Evolutionary conservation across 2,329 filamentous ascomycete species (phyloP), one percentile per base, ranked within the genome.

Genomic region (Hypoxylon sp.): DNA sequence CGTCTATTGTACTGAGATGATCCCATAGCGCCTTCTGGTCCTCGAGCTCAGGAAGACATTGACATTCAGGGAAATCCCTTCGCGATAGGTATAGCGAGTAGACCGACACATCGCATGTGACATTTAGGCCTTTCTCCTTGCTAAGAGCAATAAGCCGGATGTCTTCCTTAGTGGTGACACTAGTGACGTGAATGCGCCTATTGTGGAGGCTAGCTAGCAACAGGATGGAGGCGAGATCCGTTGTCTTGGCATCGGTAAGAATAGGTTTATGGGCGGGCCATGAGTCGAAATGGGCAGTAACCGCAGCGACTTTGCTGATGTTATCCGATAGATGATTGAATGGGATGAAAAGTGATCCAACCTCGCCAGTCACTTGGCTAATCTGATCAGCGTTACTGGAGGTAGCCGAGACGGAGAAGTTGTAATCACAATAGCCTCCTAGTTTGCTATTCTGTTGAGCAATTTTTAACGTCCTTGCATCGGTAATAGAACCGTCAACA

Each of bases 291-390:
- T 94, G 92, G 66, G 90, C 88, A 58, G 91, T 93, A 68, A 94
- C 91, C 9, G 91, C 89, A 19, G 92, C 91, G 49, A 94, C 92
- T 83, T 93, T 93, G 85, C 89, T 93, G 79, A 94, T 93, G 79
- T 94, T 94, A 73, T 91, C 91, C 65, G 91, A 92, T 25, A 94
- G 82, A 78, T 93, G 87, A 80, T 94, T 93, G 84, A 94, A 94
- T 13, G 92, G 92, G 68, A 94, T 92, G 82, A 93, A 94, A 46
- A 94, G 84, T 19, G 92, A 93, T 28, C 92, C 92, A 61, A 94
- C 92, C 72, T 94, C 91, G 52, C 86, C 84, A 17, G 89, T 89
- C 61, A 94, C 86, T 71, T 90, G 86, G 75, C 89, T 90, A 76
- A 94, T 91, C 80, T 93, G 90, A 72, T 91, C 88, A 14, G 91